Evolutionary conservation across 2,329 filamentous ascomycete species (phyloP).

Genomic region (Clarireedia homoeocarpa): DNA sequence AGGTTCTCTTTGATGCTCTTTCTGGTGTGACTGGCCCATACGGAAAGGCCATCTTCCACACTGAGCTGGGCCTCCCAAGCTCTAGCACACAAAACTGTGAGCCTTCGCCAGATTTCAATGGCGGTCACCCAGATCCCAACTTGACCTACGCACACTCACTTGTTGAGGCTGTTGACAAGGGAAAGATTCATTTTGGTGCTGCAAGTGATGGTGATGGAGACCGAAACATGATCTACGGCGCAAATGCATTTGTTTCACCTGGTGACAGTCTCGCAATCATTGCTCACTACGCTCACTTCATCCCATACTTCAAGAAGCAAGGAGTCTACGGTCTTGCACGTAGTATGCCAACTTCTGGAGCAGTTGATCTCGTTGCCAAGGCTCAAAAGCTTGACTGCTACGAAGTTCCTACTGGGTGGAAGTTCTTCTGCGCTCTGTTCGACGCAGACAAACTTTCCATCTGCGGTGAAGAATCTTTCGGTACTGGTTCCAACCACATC

Average conservation of each 20-base stretch:
- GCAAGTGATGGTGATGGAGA: constrained; percentile 96
- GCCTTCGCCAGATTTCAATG: constrained; percentile 90
- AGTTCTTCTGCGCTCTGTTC: constrained; percentile 96
- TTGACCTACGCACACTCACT: constrained; percentile 93
- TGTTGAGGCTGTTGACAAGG: constrained; percentile 87
- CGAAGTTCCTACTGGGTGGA: constrained; percentile 98
- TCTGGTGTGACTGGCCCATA: constrained; percentile 94
- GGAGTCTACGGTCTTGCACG: constrained; percentile 92
- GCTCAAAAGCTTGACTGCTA: constrained; percentile 87
- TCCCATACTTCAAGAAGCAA: constrained; percentile 97
- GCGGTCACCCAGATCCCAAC: constrained; percentile 96
- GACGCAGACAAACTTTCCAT: constrained; percentile 95
- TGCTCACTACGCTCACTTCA: constrained; percentile 89
- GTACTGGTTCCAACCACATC: constrained; percentile 96
- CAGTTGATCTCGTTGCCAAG: constrained; percentile 92
- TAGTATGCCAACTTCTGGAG: constrained; percentile 95
- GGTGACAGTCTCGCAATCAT: constrained; percentile 98
- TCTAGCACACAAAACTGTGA: constrained; percentile 84
- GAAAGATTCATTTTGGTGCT: constrained; percentile 88
- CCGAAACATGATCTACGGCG: constrained; percentile 99
- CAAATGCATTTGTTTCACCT: constrained; percentile 91
- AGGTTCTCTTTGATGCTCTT: constrained; percentile 91
- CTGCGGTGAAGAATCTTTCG: constrained; percentile 97
- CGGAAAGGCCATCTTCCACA: constrained; percentile 87
- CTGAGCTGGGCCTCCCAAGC: constrained; percentile 76